Conservation (phyloP, 305 asterid species). For the Plantago rigida region DNA sequence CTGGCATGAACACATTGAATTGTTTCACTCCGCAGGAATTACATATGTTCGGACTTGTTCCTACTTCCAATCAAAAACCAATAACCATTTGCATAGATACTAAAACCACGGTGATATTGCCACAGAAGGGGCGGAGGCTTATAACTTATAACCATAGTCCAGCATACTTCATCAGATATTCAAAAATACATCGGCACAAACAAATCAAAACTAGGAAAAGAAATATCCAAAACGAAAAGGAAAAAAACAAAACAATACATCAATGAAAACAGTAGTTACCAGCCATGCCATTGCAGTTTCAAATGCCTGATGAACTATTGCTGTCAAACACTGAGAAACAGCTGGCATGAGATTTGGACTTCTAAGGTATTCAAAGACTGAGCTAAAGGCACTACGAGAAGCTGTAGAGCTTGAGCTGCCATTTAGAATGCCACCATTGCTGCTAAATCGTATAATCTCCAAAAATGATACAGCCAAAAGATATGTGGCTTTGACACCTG, state of each 20-base stretch:
- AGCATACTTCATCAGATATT: too few species aligned
- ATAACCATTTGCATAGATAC: not conserved
- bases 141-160: not conserved
- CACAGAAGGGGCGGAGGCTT: not conserved
- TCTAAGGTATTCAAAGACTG: conserved; percentile 89
- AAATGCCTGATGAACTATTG: conserved; percentile 82
- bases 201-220: not conserved
- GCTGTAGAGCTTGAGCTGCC: conserved; percentile 60
- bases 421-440: conserved; percentile 97
- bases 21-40: too few species aligned
- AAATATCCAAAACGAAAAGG: not conserved
- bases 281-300: conserved; percentile 86
- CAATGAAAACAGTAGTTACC: conserved; percentile 42
- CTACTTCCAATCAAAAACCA: not conserved
- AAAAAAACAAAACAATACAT: conserved; percentile 10
- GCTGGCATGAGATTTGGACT: conserved; percentile 93
- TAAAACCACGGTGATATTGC: conserved; percentile 3
- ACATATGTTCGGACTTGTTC: not conserved
- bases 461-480: conserved; percentile 93
- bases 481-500: conserved; percentile 99
- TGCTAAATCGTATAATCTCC: conserved; percentile 92
- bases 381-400: conserved; percentile 91
- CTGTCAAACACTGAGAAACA: conserved; percentile 93
- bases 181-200: not conserved
- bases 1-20: not conserved